Evolutionary conservation across 345 rosid species (phyloP).

Genomic region (Boechera retrofracta): DNA sequence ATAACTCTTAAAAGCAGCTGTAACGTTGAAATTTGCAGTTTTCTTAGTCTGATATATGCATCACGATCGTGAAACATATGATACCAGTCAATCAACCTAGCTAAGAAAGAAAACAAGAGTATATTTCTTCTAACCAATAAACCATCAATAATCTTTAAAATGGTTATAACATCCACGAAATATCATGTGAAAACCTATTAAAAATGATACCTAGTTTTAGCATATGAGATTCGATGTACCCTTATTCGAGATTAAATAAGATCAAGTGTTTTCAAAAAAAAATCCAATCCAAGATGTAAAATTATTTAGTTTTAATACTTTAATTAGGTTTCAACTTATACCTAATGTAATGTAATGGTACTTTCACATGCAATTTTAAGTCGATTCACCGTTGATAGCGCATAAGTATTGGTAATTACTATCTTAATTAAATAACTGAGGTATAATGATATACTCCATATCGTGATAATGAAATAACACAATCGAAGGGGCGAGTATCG

Average conservation of each 20-base stretch:
- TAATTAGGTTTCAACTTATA: background rate
- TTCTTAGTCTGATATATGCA: background rate
- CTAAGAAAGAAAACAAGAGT: background rate
- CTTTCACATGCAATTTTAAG: background rate
- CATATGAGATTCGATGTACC: background rate
- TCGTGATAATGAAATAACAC: constrained; percentile 24
- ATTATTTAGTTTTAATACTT: background rate
- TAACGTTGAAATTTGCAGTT: constrained; percentile 20
- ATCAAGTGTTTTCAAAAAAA: background rate
- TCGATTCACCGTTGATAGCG: constrained; percentile 2
- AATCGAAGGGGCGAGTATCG: constrained; percentile 24
- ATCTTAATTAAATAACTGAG: background rate
- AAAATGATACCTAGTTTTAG: background rate
- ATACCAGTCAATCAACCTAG: constrained; percentile 22
- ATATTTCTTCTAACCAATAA: background rate
- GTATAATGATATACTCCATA: too few relatives aligned
- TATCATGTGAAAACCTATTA: background rate
- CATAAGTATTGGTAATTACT: background rate
- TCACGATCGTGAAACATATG: constrained; percentile 27
- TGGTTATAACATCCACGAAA: constrained; percentile 14
- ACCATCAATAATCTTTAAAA: background rate
- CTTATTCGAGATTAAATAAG: background rate
- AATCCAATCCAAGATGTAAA: background rate
- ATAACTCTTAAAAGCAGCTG: constrained; percentile 22
- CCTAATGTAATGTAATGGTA: background rate